These are phyloP conservation scores for Jasminum sambac DNA, from an alignment of 257 asterid species.

Conservation along the genomic window DNA sequence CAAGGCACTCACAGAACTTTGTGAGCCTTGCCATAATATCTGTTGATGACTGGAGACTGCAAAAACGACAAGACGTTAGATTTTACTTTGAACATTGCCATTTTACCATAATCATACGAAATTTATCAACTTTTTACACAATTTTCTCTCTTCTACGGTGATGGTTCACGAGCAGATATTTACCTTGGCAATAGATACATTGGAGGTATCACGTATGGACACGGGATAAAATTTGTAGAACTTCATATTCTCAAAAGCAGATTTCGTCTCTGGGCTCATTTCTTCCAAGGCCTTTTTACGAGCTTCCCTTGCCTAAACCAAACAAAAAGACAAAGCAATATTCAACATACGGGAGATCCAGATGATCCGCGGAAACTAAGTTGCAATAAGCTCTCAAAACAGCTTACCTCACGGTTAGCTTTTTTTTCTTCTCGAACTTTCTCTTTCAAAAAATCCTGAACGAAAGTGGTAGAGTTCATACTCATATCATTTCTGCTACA, in stretches of 20 bases:
- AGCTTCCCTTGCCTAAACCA: conserved; percentile 71
- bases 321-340: neutral
- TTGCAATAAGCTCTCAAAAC: too few relatives aligned
- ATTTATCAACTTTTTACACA: too few relatives aligned
- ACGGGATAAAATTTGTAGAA: conserved; percentile 87
- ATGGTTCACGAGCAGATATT: too few relatives aligned
- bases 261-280: conserved; percentile 58
- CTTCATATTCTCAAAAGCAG: conserved; percentile 69
- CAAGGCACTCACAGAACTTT: too few relatives aligned
- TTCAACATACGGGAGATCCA: neutral
- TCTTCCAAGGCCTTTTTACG: conserved; percentile 75
- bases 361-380: neutral
- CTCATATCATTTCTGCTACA: too few relatives aligned
- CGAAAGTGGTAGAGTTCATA: neutral
- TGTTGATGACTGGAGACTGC: too few relatives aligned
- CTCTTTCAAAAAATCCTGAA: conserved; percentile 52
- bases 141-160: too few relatives aligned
- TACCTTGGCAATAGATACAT: conserved; percentile 81
- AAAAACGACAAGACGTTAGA: too few relatives aligned
- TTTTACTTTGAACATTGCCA: too few relatives aligned
- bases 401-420: conserved; percentile 79
- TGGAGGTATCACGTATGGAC: conserved; percentile 67
- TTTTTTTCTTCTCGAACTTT: conserved; percentile 59
- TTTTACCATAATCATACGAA: too few relatives aligned
- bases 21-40: too few relatives aligned